These are phyloP conservation scores for Arthrobotrys iridis DNA, from an alignment of 2,329 filamentous ascomycete species.

Conservation along the genomic window DNA sequence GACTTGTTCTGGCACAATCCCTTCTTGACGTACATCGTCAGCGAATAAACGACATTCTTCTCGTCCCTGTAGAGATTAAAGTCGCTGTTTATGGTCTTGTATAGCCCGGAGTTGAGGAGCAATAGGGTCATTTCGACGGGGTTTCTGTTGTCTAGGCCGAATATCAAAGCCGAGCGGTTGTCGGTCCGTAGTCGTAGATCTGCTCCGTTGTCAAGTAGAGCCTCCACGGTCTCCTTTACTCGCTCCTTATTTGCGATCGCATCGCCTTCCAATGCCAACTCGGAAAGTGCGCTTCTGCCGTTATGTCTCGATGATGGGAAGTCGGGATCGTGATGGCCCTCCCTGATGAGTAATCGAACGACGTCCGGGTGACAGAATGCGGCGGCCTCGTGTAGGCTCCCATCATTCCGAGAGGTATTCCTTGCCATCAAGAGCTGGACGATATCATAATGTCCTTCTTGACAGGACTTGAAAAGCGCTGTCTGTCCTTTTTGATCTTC, in stretches of 20 bases:
- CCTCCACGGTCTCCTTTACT: conserved; percentile 40
- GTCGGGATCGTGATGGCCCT: conserved; percentile 43
- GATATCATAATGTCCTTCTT: conserved; percentile 45
- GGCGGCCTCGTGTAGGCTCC: conserved; percentile 48
- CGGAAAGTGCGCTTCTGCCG: conserved; percentile 35
- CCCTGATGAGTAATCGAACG: conserved; percentile 28
- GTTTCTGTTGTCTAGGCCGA: conserved; percentile 41
- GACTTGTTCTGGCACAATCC: conserved; percentile 37
- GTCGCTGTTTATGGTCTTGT: conserved; percentile 28
- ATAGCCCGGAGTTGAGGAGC: conserved; percentile 29
- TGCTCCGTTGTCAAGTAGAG: conserved; percentile 21
- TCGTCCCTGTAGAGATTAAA: conserved; percentile 46
- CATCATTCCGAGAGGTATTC: conserved; percentile 39
- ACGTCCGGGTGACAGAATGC: conserved; percentile 35
- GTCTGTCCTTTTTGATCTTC: conserved; percentile 53
- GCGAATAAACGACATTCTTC: conserved; percentile 34
- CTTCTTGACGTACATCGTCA: conserved; percentile 47
- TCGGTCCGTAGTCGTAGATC: conserved; percentile 36
- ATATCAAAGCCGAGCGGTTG: conserved; percentile 35
- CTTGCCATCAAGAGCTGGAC: conserved; percentile 35
- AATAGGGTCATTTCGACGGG: conserved; percentile 43
- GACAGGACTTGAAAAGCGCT: conserved; percentile 38
- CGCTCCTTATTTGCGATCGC: conserved; percentile 36
- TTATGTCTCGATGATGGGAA: conserved; percentile 42
- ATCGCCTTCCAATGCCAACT: conserved; percentile 40